Evolutionary conservation across 2,329 filamentous ascomycete species (phyloP), one percentile per base, ranked within the genome.

Genomic region (Aspergillus ruber): DNA sequence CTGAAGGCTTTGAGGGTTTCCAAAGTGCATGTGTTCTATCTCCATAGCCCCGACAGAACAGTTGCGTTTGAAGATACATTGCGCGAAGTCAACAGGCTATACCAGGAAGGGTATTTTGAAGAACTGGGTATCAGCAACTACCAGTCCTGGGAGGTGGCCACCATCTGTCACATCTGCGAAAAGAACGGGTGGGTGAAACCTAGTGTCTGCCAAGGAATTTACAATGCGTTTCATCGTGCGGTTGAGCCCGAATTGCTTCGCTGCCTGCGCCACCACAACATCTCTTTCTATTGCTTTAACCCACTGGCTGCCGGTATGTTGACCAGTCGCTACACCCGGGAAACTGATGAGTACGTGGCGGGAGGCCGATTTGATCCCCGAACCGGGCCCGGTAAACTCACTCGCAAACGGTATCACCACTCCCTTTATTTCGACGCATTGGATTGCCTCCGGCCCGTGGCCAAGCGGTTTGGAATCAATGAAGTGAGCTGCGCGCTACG

Each of bases 81-180:
- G 3, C 43, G 49, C 6, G 60, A 52, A 10, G 54, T 67, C 7
- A 57, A 69, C 39, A 47, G 55, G 21, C 55, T 73, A 15, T 63
- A 66, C 43, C 48, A 58, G n/a, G 63, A 65, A 49, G 55, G 68
- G 33, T 46, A 62, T 3, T 67, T 68, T 43, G 52, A 55, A 15
- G 36, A 57, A 49, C 61, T 67, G 38, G 67, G 67, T 6, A 47
- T 70, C 17, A 65, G 57, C 44, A 69, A 68, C 49, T 70, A 60
- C 51, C 50, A 45, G 6, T 42, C 60, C 4, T 48, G 41, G 4
- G 55, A 63, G 9, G 55, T 69, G 29, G 55, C 60, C 13, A 53
- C 64, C 44, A 56, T 65, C 40, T 57, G 64, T 21, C 57, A 56
- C 32, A 57, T 65, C 35, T 62, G 61, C 42, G 49, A 57, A 4